Evolutionary conservation across 2,329 filamentous ascomycete species (phyloP), one percentile per base, ranked within the genome.

Genomic region (Penicillium sp.): DNA sequence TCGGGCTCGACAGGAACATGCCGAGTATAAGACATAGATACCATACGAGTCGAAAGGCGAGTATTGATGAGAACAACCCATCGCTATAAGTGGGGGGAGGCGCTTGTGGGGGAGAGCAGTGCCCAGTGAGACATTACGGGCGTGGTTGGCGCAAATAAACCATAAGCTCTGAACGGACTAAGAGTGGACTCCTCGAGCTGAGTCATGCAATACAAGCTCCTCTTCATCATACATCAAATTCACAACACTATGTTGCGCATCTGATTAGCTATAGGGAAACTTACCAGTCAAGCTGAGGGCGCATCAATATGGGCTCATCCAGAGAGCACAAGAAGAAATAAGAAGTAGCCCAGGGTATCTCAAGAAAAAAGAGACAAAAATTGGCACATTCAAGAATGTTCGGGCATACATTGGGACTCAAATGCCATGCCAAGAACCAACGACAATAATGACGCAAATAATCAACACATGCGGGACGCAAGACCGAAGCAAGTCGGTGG

Each of bases 401-500:
- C 3, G 7, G 34, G n/a, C n/a, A 36, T 16, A 29, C 28, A 29
- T 29, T 3, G 4, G 8, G 28, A 29, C 28, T 29, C 28, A 9
- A 29, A 29, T 12, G 28, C 28, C 8, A 29, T 29, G 28, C 28
- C 28, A 29, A 29, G 7, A n/a, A 33, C 4, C 15, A 38, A 46
- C n/a, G 9, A n/a, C 2, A 43, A 44, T 21, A 29, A 31, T 28
- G 26, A 15, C 34, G n/a, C 33, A 47, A 53, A 12, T 29, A 45
- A 6, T 10, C 28, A 29, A 29, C 28, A 29, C 28, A 29, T 9
- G 28, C 28, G 28, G 10, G 24, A 26, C 24, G 28, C 48, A 45
- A 39, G 48, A 51, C 23, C 38, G 39, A 56, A 31, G 52, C 47
- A 57, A 56, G 58, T 54, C 33, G 53, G 51, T 51, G 47, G 49